Conservation (phyloP, 345 rosid genomes). For the Lepidium aucheri region DNA sequence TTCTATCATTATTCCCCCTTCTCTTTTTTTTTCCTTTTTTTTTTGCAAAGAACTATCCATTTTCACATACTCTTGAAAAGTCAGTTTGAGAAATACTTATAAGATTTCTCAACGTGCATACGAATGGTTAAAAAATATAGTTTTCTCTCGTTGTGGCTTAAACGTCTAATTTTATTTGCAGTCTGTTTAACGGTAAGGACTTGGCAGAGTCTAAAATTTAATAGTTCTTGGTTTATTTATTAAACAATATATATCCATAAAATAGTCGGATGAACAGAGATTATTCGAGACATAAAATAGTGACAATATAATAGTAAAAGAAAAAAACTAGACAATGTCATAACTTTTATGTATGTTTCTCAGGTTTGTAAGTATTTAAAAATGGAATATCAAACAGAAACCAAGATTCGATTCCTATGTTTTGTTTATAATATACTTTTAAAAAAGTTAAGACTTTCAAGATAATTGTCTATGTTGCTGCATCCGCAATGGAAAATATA, state of each 20-base stretch:
- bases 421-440: not conserved
- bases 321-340: too few relatives aligned
- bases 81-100: not conserved
- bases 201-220: too few relatives aligned
- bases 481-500: not conserved
- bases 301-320: not conserved
- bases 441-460: not conserved
- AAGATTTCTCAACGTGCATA: not conserved
- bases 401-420: not conserved
- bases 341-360: not conserved
- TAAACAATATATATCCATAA: too few relatives aligned
- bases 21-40: too few relatives aligned
- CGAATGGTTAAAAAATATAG: not conserved
- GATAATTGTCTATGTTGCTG: not conserved
- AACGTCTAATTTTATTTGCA: constrained; percentile 9
- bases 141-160: not conserved
- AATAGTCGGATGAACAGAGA: too few relatives aligned
- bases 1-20: not conserved
- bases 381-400: not conserved
- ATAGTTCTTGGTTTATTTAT: too few relatives aligned
- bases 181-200: too few relatives aligned
- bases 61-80: not conserved
- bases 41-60: too few relatives aligned
- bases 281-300: not conserved
- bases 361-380: not conserved